Evolutionary conservation across 164 flowering plant genomes (phyloP), one percentile per base, ranked within the genome.

Genomic region (Euptelea pleiosperma): DNA sequence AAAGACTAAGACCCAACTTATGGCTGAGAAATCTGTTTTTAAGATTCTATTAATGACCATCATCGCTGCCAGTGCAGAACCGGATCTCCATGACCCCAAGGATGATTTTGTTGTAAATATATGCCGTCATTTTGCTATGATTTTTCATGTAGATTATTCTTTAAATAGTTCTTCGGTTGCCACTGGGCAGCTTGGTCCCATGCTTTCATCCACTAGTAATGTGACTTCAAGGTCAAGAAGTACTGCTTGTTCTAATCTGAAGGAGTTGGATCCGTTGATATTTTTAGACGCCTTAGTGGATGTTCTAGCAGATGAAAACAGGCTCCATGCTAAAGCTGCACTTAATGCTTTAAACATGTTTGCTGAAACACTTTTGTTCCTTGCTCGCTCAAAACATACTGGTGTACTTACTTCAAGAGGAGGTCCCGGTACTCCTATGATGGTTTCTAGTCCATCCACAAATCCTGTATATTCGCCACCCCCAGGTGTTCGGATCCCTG

Each of bases 11-110:
- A 87, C 96, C 47, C 99, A 94, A 75, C 91, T 94, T 50, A 68
- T 89, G 87, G 99, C 99, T 40, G 99, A 94, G 75, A 91, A 86
- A 67, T 85, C 94, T 48, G 90, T 94, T 62, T 94, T 94, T 67
- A 94, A 91, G 82, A 75, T 67, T 58, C 85, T 94, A 2, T 68
- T 94, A 60, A 87, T 82, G 84, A 94, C 96, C 51, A 67, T 82
- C 28, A 85, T 91, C 68, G 91, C 96, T 66, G 79, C 99, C 7
- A 74, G 79, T 73, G 88, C 86, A 18, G 99, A 94, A 60, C 77
- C 82, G 44, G 99, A 94, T 64, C 79, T 94, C 33, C 62, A 47
- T 26, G 96, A 94, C 34, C 65, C 91, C 19, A 82, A 72, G 33
- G 94, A 94, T 68, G 96, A 94, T 57, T 94, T 80, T 75, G 83